Base-by-base conservation (phyloP, 805 yeast species). In the Isabelozyma heimii region DNA sequence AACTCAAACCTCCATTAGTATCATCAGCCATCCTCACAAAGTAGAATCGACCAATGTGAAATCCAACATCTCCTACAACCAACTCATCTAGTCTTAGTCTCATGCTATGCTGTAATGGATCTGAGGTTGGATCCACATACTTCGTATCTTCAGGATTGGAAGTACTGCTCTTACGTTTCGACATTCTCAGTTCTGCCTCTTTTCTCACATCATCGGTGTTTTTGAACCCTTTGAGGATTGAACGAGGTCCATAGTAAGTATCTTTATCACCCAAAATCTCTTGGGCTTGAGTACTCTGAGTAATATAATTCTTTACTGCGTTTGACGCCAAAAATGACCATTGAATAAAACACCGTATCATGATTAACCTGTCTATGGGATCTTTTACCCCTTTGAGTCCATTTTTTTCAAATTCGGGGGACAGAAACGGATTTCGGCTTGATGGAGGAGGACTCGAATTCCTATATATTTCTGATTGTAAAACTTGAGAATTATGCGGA, bases 261-360 rank as follows among this genome's bases (percentile, higher is more conserved):
- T 69, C 74, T 42, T 66, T 65, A 30, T 70, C 76, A 1, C 76
- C 75, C 0, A 73, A 66, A 12, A 66, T 50, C 46, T 73, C 76
- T 46, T 67, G 75, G 20, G 55, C 45, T 45, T 53, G 62, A 6
- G 65, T 43, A 33, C 55, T 55, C 10, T 56, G 59, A 4, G 58
- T 45, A n/a, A 72, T 58, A 26, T 53, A 52, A 3, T 57, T 43
- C 50, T 62, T 68, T 12, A 74, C 56, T 2, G 51, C 47, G 26
- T 69, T 70, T 0, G 74, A 70, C 3, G 61, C 54, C 2, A 66
- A 52, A 13, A 73, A 51, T 8, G 67, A 55, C 79, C 79, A 74
- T 38, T 63, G 66, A 3, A 64, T 62, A 45, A 74, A 55, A 3
- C 64, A 55, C 15, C 75, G 62, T n/a, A 74, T 50, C 58, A 72